Base-by-base conservation (phyloP, 177 flowering plant genomes). In the Vitis hybrid region DNA sequence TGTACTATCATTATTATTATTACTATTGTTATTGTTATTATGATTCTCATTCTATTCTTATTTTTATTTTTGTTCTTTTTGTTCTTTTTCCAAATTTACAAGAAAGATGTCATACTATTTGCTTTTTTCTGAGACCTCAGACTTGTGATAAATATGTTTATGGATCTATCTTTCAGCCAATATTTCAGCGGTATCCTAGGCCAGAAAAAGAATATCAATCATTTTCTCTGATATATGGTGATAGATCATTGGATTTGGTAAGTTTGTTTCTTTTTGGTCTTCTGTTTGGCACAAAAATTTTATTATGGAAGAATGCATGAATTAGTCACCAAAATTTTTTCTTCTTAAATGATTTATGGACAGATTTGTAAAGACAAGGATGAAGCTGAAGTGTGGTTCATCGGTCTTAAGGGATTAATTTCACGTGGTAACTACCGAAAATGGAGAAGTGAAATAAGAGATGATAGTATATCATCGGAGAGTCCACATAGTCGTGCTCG, bases 121-220 rank as follows among this genome's bases (percentile, higher is more conserved):
- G 12, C 18, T 18, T 64, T 53, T 64, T 39, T 51, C 22, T 20
- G 60, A 61, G 45, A 45, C 55, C 12, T 26, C 29, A 26, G 29
- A 48, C 39, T 39, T 45, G 39, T 26, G 16, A 64, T 55, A 51
- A 14, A 10, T 9, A 51, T 33, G 58, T 2, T 29, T 15, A 10
- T 53, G 33, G 26, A 3, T 55, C 56, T 64, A 6, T 65, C 55
- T 51, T 75, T 68, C 92, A 90, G 95, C 82, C 88, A 67, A 86
- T 80, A 77, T 90, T 90, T 76, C 89, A 88, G 77, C 86, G 91
- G 70, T 85, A 90, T 80, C 94, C 94, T 64, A 86, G 89, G 48
- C 94, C 94, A 33, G 91, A 89, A 73, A 87, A 87, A 80, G 94
- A 89, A 67, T 89, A 87, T 74, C 94, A 89, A 70, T 89, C 94